Evolutionary conservation across 371 early-diverging fungal species (phyloP), one percentile per base, ranked within the genome.

Genomic region (Saksenaea vasiformis): DNA sequence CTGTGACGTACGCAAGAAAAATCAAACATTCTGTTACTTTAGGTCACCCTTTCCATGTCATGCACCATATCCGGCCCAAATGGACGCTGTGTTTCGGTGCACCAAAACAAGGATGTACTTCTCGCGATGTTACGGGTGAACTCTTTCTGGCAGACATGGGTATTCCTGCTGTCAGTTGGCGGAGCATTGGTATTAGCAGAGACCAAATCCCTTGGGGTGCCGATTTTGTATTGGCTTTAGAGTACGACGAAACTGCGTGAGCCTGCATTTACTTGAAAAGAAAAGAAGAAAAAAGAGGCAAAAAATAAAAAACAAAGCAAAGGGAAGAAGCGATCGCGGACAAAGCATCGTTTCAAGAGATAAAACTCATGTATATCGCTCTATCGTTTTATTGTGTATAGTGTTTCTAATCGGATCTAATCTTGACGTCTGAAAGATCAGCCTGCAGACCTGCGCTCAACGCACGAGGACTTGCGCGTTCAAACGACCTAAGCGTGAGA

Each of bases 31-130:
- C 34, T 59, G 31, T 31, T 31, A 43, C 56, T 60, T n/a, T 19
- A 71, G 69, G 74, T 35, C 62, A 58, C 22, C 69, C 72, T 1
- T 68, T 66, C 68, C 71, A 78, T 28, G 64, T 64, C 13, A 71
- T 71, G 64, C 77, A 84, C 70, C 66, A 77, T 59, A 79, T 85
- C 41, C 73, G 71, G 39, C 86, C 87, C 8, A 85, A 84, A 64
- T 94, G 93, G 93, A 92, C 93, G 1, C 70, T 94, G 0, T 88
- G 91, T 55, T 77, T 94, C 35, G 92, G 90, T 5, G 87, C 91
- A 0, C 92, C 94, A 2, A 89, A 87, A 60, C 75, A 80, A 8
- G 90, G 89, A 5, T 86, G 88, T 47, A 76, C 71, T 44, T 79
- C 82, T 13, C 80, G 86, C 31, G 69, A 76, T 36, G 70, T 86